Evolutionary conservation across 2,329 filamentous ascomycete genomes (phyloP).

Genomic region (Stemphylium vesicarium): DNA sequence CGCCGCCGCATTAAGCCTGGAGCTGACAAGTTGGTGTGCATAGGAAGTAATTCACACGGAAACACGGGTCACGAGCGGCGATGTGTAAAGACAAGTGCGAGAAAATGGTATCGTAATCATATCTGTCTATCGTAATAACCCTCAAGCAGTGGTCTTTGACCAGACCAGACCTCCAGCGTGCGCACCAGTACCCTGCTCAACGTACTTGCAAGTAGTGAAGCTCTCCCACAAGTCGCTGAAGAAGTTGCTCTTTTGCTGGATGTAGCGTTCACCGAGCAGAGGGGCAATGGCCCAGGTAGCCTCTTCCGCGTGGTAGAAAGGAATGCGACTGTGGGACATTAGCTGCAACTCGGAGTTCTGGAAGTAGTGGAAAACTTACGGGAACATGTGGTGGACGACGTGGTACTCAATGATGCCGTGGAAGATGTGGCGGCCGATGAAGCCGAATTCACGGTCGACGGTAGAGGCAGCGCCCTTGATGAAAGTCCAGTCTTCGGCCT

Average conservation of each 20-base stretch:
- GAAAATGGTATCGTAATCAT: no score
- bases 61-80: no score
- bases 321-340: slow-evolving; percentile 29
- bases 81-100: no score
- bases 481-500: slow-evolving; percentile 66
- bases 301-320: slow-evolving; percentile 37
- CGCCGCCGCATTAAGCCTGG: no score
- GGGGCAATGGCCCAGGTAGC: slow-evolving; percentile 33
- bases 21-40: no score
- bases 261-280: slow-evolving; percentile 34
- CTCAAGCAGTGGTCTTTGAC: slow-evolving; percentile 13
- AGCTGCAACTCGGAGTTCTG: not conserved
- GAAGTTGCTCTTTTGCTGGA: slow-evolving; percentile 29
- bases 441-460: slow-evolving; percentile 69
- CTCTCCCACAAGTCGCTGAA: slow-evolving; percentile 28
- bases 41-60: no score
- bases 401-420: slow-evolving; percentile 71
- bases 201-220: slow-evolving; percentile 33
- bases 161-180: slow-evolving; percentile 23
- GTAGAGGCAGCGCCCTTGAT: slow-evolving; percentile 68
- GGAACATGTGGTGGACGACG: slow-evolving; percentile 68
- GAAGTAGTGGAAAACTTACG: slow-evolving; percentile 36
- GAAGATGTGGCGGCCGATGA: slow-evolving; percentile 69
- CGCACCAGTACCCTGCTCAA: slow-evolving; percentile 26
- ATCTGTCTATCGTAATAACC: not conserved